Base-by-base conservation (phyloP, 2,329 filamentous ascomycete genomes). In the Rhytidhysteron rufulum region DNA sequence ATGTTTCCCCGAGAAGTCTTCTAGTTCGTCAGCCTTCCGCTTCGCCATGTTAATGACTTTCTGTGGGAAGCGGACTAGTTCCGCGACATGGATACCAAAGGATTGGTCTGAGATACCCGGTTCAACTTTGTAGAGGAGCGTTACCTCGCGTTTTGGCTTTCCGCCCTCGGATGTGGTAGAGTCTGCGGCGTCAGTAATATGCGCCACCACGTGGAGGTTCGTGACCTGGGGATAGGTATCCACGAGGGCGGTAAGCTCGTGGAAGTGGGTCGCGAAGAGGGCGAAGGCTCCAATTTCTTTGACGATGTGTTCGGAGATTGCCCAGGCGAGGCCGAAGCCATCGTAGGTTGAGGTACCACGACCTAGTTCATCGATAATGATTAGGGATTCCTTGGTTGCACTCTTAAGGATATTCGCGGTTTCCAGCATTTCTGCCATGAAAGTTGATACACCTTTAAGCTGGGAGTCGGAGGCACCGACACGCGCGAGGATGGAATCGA, bases 11-110 rank as follows among this genome's bases (percentile, higher is more conserved):
- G 86, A 86, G 56, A 98, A 98, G 63, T 98, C 93, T 65, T 98
- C 93, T 25, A 98, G 76, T 73, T 98, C 94, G 65, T 97, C 93
- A 0, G 93, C 93, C 72, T 98, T 98, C 54, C 93, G 81, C 70
- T 95, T 95, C n/a, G 93, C 93, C 94, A 98, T 98, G 49, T 89
- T 88, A 45, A 98, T 86, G 13, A 98, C 94, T 70, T 98, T 98
- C 54, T 88, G 84, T 0, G 93, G 93, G 70, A 98, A 98, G 32
- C 90, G 82, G 16, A 98, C 93, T 5, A 98, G 78, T 70, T 98
- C 93, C 1, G 93, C 93, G 11, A 98, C 94, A 67, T 98, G 93
- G 54, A 98, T 98, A 54, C 93, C 93, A 64, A 98, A 98, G 43
- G 86, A 93, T 70, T 98, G 93, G 65, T 98, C 93, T 61, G 89